A percentile compares a stretch with the other conserved stretches of the same genome.
phyloP scores from a whole-genome alignment of 2,329 filamentous ascomycete genomes.

The Xylariaceae sp. region DNA sequence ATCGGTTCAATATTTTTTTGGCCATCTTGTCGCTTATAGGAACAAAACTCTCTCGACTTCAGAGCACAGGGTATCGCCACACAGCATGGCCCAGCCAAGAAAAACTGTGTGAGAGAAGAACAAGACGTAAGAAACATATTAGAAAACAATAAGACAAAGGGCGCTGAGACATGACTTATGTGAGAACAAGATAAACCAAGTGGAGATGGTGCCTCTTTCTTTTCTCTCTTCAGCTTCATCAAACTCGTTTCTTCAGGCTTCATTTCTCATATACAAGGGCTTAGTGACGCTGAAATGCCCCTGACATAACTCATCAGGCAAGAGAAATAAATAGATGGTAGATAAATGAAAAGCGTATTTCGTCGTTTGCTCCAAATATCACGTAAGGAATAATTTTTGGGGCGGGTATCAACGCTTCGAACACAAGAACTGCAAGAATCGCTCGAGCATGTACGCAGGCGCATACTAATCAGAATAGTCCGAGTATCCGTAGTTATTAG shows the following conservation, averaged over 20 bases:
- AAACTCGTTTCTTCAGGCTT: conserved; percentile 15
- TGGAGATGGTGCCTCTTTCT: background rate
- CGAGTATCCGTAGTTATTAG: conserved; percentile 3
- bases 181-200: conserved; percentile 8
- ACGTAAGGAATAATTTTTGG: conserved; percentile 13
- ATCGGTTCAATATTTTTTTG: conserved; percentile 29
- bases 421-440: no score
- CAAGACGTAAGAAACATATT: conserved; percentile 24
- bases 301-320: conserved; percentile 10
- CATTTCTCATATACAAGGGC: conserved; percentile 29
- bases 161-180: conserved; percentile 18
- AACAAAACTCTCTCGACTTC: conserved; percentile 28
- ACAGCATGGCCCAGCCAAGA: conserved; percentile 31
- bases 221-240: conserved; percentile 15
- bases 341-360: conserved; percentile 12
- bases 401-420: no score
- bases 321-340: conserved; percentile 15
- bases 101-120: conserved; percentile 27
- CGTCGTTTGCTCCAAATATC: conserved; percentile 5
- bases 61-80: conserved; percentile 30
- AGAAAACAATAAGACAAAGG: conserved; percentile 5
- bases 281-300: conserved; percentile 15
- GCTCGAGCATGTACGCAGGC: no score
- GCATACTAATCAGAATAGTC: conserved; percentile 1
- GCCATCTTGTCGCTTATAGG: conserved; percentile 29